Evolutionary conservation across 2,329 filamentous ascomycete genomes (phyloP).

Genomic region (Teratosphaeria zuluensis): DNA sequence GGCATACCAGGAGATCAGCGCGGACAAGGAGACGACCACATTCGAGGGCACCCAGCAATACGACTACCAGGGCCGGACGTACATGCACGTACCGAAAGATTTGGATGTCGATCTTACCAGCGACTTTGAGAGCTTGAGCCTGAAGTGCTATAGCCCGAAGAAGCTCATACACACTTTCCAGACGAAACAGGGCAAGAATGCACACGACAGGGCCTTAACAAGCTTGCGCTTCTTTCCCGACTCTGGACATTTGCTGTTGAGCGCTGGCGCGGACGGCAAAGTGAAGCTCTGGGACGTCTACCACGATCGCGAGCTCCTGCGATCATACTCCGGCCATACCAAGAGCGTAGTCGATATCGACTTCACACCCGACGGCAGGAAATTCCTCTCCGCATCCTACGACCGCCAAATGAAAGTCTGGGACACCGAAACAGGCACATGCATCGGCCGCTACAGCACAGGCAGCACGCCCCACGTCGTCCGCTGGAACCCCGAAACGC

Average conservation of each 20-base stretch:
- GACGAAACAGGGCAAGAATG: conserved; percentile 43
- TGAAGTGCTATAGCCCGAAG: conserved; percentile 67
- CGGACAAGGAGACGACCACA: conserved; percentile 60
- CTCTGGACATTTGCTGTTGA: conserved; percentile 80
- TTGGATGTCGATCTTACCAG: conserved; percentile 72
- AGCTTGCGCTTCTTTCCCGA: conserved; percentile 80
- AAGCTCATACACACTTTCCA: conserved; percentile 89
- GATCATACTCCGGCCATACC: conserved; percentile 82
- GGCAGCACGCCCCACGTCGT: conserved; percentile 94
- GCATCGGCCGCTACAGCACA: conserved; percentile 78
- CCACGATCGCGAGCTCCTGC: conserved; percentile 76
- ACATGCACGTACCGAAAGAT: conserved; percentile 95
- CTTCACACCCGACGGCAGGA: conserved; percentile 72
- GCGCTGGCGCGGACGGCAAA: conserved; percentile 79
- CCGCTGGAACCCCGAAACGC: conserved; percentile 75
- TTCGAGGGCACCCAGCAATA: conserved; percentile 77
- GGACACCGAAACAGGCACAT: conserved; percentile 92
- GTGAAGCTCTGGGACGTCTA: conserved; percentile 94
- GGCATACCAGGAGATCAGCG: conserved; percentile 39
- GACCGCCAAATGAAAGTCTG: conserved; percentile 94
- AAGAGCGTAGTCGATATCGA: conserved; percentile 85
- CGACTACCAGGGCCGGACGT: conserved; percentile 92
- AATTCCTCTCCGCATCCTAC: conserved; percentile 85
- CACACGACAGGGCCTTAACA: conserved; percentile 67
- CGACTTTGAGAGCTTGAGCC: conserved; percentile 58